Evolutionary conservation across 1,139 yeast genomes (phyloP).

Genomic region (Kodamaea sp.): DNA sequence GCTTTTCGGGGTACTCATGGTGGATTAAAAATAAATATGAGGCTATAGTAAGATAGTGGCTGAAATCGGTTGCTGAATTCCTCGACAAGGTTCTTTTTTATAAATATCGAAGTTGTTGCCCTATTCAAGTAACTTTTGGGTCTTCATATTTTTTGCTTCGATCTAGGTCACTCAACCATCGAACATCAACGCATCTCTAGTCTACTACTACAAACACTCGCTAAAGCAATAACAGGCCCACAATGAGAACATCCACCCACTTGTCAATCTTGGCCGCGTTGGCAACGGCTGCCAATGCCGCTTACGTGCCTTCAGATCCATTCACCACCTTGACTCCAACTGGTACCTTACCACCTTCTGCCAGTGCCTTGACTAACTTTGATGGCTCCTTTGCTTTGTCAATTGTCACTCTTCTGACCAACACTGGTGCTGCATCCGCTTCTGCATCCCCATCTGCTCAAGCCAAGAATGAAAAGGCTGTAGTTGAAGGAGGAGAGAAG

Average conservation of each 20-base stretch:
- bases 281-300: constrained; percentile 18
- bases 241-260: constrained; percentile 9
- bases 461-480: neutral
- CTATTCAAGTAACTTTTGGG: constrained; percentile 6
- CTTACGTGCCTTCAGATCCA: constrained; percentile 23
- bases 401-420: constrained; percentile 19
- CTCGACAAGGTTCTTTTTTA: constrained; percentile 1
- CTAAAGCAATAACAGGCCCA: constrained; percentile 5
- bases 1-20: constrained; percentile 3
- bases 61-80: neutral
- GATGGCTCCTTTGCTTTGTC: constrained; percentile 33
- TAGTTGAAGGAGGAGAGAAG: constrained; percentile 6
- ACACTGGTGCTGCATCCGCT: constrained; percentile 20
- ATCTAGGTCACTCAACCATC: too few species aligned
- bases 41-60: neutral
- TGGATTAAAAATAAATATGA: constrained; percentile 2
- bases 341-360: constrained; percentile 19
- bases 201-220: too few species aligned
- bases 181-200: too few species aligned
- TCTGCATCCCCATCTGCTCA: neutral
- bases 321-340: constrained; percentile 34
- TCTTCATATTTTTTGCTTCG: neutral
- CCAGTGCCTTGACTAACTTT: constrained; percentile 22
- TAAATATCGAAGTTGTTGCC: constrained; percentile 9
- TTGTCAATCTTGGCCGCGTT: constrained; percentile 13